A percentile compares a stretch with the other conserved stretches of the same genome.
Conservation (phyloP, 1,139 yeast species). For the Protomyces lactucae-debilis region DNA sequence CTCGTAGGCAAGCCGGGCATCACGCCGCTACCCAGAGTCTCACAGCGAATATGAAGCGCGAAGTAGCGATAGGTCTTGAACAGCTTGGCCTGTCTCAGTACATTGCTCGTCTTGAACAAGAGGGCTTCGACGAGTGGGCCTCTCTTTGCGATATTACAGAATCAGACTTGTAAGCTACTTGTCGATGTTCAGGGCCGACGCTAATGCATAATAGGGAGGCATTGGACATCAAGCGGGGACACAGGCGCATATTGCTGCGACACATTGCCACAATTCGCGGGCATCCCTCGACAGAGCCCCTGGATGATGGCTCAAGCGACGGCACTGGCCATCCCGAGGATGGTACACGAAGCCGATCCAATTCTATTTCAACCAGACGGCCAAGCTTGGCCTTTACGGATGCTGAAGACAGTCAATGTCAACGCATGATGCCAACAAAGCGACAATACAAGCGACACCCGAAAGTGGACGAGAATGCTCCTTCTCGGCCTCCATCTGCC, state of each 20-base stretch:
- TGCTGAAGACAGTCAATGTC: background rate
- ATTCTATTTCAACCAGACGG: background rate
- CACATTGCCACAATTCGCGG: conserved; percentile 24
- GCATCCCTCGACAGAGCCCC: background rate
- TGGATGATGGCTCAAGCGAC: background rate
- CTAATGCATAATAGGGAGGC: conserved; percentile 5
- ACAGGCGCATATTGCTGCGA: conserved; percentile 16
- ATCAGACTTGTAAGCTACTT: conserved; percentile 9
- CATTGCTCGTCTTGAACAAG: conserved; percentile 4
- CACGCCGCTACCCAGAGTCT: no score
- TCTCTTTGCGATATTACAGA: conserved; percentile 24
- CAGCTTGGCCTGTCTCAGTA: conserved; percentile 18
- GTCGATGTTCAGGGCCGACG: background rate
- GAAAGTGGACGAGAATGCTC: conserved; percentile 26
- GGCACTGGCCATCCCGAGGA: background rate
- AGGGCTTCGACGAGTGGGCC: conserved; percentile 23
- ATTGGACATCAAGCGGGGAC: conserved; percentile 18
- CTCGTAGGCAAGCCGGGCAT: no score
- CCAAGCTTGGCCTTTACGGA: background rate
- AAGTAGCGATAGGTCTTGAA: conserved; percentile 2
- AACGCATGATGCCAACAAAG: background rate
- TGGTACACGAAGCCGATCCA: background rate
- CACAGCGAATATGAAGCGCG: background rate
- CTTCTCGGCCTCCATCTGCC: conserved; percentile 21
- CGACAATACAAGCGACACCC: conserved; percentile 15